Evolutionary conservation across 1,139 yeast genomes (phyloP), one percentile per base, ranked within the genome.

Genomic region (Geotrichum siamense): DNA sequence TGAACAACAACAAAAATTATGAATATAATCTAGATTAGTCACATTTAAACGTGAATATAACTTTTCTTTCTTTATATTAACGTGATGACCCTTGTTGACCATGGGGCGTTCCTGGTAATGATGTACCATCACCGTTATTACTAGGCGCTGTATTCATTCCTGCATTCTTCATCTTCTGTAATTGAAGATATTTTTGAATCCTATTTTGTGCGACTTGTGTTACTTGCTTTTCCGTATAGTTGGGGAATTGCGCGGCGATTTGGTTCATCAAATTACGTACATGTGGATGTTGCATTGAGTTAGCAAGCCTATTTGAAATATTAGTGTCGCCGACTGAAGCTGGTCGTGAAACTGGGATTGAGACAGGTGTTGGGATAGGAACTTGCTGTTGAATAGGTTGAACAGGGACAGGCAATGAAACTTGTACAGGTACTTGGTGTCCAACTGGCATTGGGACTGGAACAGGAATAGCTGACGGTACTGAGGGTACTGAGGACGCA

Each of bases 121-220:
- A n/a, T n/a, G n/a, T n/a, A n/a, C n/a, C n/a, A n/a, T n/a, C n/a
- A n/a, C n/a, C n/a, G n/a, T n/a, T n/a, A n/a, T n/a, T n/a, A n/a
- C n/a, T n/a, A n/a, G n/a, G n/a, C n/a, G n/a, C n/a, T n/a, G 26
- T 10, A 10, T 23, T 23, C 10, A 12, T 26, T 20, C 27, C 26
- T 22, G 20, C 37, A 20, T 12, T 33, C 27, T 33, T 33, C 37
- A 33, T 21, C 39, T 51, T 51, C 47, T 59, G 57, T 28, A 54
- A 48, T 54, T 55, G 57, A 35, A 58, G 51, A 38, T 51, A 55
- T 55, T 69, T 75, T 2, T 83, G 82, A 48, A 82, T 65, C 55
- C 80, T 81, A 26, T 79, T 76, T 5, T 83, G 84, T 0, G 89
- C 89, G 49, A 79, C 65, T 53, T 78, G 76, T 0, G 85, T 78